Conservation (phyloP, 116 monocot species). For the Zostera marina region DNA sequence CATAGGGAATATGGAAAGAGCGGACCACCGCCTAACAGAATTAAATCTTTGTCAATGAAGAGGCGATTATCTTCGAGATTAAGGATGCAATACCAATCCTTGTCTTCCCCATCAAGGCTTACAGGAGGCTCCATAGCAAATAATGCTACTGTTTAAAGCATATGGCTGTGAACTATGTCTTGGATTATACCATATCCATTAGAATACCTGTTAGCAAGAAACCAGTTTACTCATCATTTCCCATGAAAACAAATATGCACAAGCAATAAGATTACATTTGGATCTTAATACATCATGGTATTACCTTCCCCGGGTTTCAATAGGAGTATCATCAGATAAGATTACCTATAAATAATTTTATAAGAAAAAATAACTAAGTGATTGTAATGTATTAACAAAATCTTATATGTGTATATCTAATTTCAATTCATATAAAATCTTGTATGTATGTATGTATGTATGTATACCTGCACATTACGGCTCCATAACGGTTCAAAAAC, state of each 20-base stretch:
- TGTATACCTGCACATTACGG: slow-evolving; percentile 78
- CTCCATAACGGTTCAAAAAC: slow-evolving; percentile 91
- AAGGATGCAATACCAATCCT: too few species aligned
- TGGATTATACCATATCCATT: slow-evolving; percentile 70
- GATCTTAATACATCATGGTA: neutral
- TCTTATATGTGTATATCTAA: neutral
- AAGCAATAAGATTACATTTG: neutral
- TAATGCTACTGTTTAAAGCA: slow-evolving; percentile 77
- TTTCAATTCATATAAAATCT: neutral
- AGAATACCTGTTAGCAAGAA: slow-evolving; percentile 39
- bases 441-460: too few species aligned
- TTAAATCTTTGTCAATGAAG: too few species aligned
- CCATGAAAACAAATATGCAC: neutral
- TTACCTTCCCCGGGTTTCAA: slow-evolving; percentile 68
- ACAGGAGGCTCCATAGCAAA: slow-evolving; percentile 94
- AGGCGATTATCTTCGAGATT: too few species aligned
- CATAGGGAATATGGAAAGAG: too few species aligned
- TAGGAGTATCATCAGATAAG: slow-evolving; percentile 66
- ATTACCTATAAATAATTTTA: slow-evolving; percentile 33
- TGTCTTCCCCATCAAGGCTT: slow-evolving; percentile 88
- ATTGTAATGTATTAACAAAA: slow-evolving; percentile 2
- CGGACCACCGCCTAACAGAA: too few species aligned
- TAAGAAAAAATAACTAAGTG: neutral
- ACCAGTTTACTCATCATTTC: neutral
- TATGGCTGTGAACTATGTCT: slow-evolving; percentile 75